Base-by-base conservation (phyloP, 768 basidiomycete genomes). In the Antrodiella citrinella region DNA sequence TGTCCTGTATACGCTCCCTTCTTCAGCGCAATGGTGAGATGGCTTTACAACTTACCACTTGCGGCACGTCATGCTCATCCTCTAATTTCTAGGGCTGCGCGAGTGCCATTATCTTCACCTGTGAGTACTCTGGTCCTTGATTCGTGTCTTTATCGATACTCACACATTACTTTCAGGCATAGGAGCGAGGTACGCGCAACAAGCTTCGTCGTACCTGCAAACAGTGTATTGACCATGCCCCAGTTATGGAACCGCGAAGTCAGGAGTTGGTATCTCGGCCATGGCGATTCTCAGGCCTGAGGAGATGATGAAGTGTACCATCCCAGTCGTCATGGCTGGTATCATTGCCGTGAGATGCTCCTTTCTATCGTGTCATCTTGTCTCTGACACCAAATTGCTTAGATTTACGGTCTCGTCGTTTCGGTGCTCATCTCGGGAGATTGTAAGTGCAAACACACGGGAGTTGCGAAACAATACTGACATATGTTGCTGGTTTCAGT, bases 271-370 rank as follows among this genome's bases (percentile, higher is more conserved):
- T 62, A 91, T 96, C 58, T 87, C 92, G 50, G 94, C 96, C 57
- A 98, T 96, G 96, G 91, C 94, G 50, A 91, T 95, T 59, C 82
- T 96, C 51, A 84, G 93, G 55, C 95, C 94, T 47, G 94, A 95
- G 76, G 76, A 86, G 62, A 94, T 97, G 90, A 95, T 98, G 89
- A 92, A 86, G 76, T 94, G 88, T 80, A 85, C 88, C 57, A 82
- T 98, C 47, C 94, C 94, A 43, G 93, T 97, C 67, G 87, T 99
- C 71, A 97, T 98, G 95, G 95, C 95, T 77, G 95, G 95, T 92
- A 98, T 98, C 74, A 96, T 98, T 72, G 95, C 90, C 67, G 95
- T 98, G 59, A 57, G 91, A 83, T 39, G 24, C 35, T 22, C 20
- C 39, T 54, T 39, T 25, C 45, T 11, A 12, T 30, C 49, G 7